Base-by-base conservation (phyloP, 495 filamentous ascomycete species). In the Xylaria castorea region DNA sequence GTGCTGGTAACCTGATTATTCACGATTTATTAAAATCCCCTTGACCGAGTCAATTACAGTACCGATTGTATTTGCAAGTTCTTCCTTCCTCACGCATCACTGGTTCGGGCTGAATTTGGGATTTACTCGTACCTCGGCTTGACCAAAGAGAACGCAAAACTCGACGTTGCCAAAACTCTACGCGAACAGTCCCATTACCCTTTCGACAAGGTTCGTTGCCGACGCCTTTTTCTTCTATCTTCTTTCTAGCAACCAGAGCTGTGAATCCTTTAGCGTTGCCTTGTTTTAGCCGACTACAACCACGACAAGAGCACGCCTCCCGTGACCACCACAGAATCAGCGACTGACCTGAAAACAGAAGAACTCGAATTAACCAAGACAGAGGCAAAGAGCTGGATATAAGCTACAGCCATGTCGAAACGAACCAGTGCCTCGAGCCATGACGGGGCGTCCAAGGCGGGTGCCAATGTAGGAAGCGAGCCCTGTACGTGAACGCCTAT, bases 341-440 rank as follows among this genome's bases (percentile, higher is more conserved):
- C 25, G 25, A 32, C 63, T 25, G 25, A 20, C 34, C 22, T 27
- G 22, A 27, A 9, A 5, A 30, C 51, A 9, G 22, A 44, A 60
- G 27, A 25, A 16, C 51, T 58, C 16, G 20, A 46, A n/a, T 7
- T 25, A 50, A 11, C 51, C 58, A 30, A 62, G 27, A 50, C 40
- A 46, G 61, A 68, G 20, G 22, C 20, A 32, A n/a, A 46, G n/a
- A 34, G 36, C 40, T 48, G 9, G 27, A 36, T 25, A 38, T 8
- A 16, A 30, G 64, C 46, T 75, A 50, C 27, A 38, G 79, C 42
- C 34, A 88, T 88, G 86, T 88, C 86, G 68, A 87, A 86, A 81
- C 75, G 86, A 83, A 80, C 74, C 67, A 81, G 80, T 68, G 78
- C 77, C 64, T 81, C 80, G 58, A 78, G 80, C 55, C 81, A 83